Base-by-base conservation (phyloP, 371 early-diverging fungal genomes). In the Umbelopsis sp. region DNA sequence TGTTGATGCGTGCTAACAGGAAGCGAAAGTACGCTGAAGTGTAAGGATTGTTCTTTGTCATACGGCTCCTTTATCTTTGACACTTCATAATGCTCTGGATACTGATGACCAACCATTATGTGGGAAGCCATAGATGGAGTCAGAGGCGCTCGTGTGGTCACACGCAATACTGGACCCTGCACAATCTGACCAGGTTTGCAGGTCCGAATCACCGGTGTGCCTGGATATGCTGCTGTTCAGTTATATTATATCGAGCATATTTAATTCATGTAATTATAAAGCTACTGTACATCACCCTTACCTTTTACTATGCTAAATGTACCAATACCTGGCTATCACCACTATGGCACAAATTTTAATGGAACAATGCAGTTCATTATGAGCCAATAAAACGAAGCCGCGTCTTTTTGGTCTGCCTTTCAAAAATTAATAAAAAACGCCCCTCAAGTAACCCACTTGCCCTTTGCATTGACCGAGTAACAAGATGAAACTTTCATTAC, bases 301-400 rank as follows among this genome's bases (percentile, higher is more conserved):
- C 41, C 41, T 10, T 41, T 41, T 1, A 41, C 7, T 7, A 41
- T 41, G 2, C 2, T 1, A 2, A 10, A 41, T 41, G 41, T 41
- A 7, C 2, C 12, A 41, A 41, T 41, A 41, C 41, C 41, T 10
- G 41, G 41, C 7, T 41, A 7, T 41, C 41, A 4, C 29, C 3
- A 3, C 41, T 14, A 37, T 57, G 57, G 35, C 3, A 29, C 35
- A 57, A 48, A 48, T 48, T 48, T 16, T 20, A 3, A 7, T 48
- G 20, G 57, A 57, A 57, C 57, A 57, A 57, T 57, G 35, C 57
- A 37, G 14, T 35, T 0, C 5, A 10, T 3, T 11, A 16, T 18
- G 57, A 57, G 18, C 57, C 57, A 57, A 57, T 57, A 35, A 57
- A 18, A 57, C 37, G 18, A 25, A 32, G 57, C 57, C 57, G 57